phyloP scores from a whole-genome alignment of 2,329 filamentous ascomycete genomes.

The Alternaria infectoria region DNA sequence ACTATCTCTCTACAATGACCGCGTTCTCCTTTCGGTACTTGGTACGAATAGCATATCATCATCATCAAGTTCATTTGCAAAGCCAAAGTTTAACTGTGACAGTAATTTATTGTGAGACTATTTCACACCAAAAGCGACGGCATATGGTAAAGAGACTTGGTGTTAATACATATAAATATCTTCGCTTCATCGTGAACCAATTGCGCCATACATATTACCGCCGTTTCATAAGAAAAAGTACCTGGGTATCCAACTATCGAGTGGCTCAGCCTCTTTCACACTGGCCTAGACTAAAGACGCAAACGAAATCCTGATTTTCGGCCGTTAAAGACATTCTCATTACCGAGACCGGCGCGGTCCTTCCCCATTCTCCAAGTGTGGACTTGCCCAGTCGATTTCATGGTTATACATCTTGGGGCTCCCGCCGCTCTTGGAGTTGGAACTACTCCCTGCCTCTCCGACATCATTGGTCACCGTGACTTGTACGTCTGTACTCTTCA shows the following conservation, averaged over 20 bases:
- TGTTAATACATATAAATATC: not conserved
- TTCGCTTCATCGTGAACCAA: not conserved
- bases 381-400: slow-evolving; percentile 15
- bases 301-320: not conserved
- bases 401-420: slow-evolving; percentile 8
- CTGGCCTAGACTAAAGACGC: not conserved
- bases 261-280: not conserved
- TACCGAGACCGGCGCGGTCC: not conserved
- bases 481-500: slow-evolving; percentile 33
- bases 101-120: not conserved
- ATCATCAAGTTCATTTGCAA: not conserved
- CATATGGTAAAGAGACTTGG: not conserved
- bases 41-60: not conserved
- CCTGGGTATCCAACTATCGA: not conserved
- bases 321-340: not conserved
- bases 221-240: not conserved
- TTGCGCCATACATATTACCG: not conserved
- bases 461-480: slow-evolving; percentile 22
- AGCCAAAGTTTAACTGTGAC: not conserved
- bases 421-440: not conserved
- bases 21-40: not conserved
- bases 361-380: not conserved
- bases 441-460: not conserved
- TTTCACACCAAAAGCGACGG: not conserved
- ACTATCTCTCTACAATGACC: not conserved